Conservation (phyloP, 2,329 filamentous ascomycete genomes). For the Xylariaceae sp. region DNA sequence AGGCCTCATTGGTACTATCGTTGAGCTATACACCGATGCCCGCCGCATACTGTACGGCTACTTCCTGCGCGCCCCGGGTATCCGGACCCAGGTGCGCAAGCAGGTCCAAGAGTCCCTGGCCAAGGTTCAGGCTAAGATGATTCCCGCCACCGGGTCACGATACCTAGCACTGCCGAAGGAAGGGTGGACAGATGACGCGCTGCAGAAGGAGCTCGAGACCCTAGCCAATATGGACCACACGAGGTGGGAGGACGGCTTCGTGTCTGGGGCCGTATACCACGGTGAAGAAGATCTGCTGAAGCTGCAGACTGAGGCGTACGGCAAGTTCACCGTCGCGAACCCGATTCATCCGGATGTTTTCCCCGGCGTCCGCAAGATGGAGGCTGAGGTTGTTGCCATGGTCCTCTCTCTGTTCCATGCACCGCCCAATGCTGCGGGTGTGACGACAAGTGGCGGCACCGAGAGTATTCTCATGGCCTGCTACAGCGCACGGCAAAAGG, state of each 20-base stretch:
- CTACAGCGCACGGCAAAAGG: slow-evolving; percentile 88
- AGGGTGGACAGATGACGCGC: slow-evolving; percentile 80
- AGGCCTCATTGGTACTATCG: slow-evolving; percentile 79
- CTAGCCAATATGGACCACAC: slow-evolving; percentile 91
- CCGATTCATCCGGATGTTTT: slow-evolving; percentile 98
- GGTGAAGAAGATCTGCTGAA: slow-evolving; percentile 82
- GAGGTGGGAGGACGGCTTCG: slow-evolving; percentile 93
- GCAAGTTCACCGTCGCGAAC: slow-evolving; percentile 92
- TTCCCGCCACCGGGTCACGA: slow-evolving; percentile 74
- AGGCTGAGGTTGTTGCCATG: slow-evolving; percentile 97
- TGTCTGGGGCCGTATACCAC: slow-evolving; percentile 95
- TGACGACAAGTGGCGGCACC: slow-evolving; percentile 90
- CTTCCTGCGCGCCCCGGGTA: slow-evolving; percentile 85
- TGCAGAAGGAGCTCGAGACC: slow-evolving; percentile 79
- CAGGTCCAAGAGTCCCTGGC: slow-evolving; percentile 81
- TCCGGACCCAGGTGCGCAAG: slow-evolving; percentile 83
- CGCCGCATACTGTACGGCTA: slow-evolving; percentile 81
- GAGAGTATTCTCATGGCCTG: slow-evolving; percentile 98
- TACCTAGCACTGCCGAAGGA: slow-evolving; percentile 81
- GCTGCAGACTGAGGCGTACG: slow-evolving; percentile 91
- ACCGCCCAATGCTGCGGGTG: slow-evolving; percentile 82
- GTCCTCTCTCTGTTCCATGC: slow-evolving; percentile 89
- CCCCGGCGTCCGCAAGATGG: slow-evolving; percentile 98
- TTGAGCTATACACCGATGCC: slow-evolving; percentile 74
- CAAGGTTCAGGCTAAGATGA: slow-evolving; percentile 84